Conservation (phyloP, 2,329 filamentous ascomycete genomes). For the Dactylellina leptospora region DNA sequence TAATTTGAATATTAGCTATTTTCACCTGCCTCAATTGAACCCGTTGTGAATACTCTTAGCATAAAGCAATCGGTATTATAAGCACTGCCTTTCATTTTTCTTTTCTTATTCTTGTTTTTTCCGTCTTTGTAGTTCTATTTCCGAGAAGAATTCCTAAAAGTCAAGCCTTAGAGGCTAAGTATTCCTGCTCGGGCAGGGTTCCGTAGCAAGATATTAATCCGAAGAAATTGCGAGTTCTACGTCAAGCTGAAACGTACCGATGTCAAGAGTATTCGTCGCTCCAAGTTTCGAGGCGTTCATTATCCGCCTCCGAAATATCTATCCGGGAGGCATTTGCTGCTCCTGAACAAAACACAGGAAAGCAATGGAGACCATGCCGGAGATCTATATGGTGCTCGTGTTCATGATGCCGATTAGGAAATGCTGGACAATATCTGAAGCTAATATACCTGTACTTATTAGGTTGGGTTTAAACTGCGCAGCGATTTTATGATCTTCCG, state of each 20-base stretch:
- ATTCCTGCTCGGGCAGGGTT: slow-evolving; percentile 31
- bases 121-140: slow-evolving; percentile 8
- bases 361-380: not conserved
- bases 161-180: not conserved
- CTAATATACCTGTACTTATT: slow-evolving; percentile 32
- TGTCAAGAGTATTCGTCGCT: too few relatives aligned
- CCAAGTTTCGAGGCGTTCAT: not conserved
- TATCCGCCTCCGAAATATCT: not conserved
- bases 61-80: too few relatives aligned
- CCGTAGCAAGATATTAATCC: slow-evolving; percentile 47
- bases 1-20: too few relatives aligned
- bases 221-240: slow-evolving; percentile 51
- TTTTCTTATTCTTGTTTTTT: slow-evolving; percentile 2
- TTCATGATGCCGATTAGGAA: slow-evolving; percentile 40
- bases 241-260: slow-evolving; percentile 48
- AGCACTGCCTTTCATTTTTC: slow-evolving; percentile 5
- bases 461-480: slow-evolving; percentile 36
- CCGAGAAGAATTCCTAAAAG: not conserved
- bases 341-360: not conserved
- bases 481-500: slow-evolving; percentile 34
- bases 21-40: too few relatives aligned
- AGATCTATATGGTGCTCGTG: slow-evolving; percentile 21
- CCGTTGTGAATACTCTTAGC: too few relatives aligned
- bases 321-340: not conserved
- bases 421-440: slow-evolving; percentile 38